Evolutionary conservation across 345 rosid genomes (phyloP).

Genomic region (Pseudoturritis turrita): DNA sequence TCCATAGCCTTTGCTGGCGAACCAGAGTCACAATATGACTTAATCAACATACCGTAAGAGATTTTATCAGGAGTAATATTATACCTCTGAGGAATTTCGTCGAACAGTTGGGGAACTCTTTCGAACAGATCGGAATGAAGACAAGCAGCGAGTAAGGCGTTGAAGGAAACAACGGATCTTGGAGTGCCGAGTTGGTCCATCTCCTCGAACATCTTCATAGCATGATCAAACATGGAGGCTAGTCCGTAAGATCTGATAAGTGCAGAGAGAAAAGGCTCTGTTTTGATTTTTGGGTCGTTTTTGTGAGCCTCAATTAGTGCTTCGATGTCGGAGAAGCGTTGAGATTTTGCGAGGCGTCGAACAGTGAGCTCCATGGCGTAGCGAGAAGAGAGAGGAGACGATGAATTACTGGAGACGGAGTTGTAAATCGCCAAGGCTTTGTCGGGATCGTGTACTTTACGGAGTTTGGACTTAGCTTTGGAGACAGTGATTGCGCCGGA

Average conservation of each 20-base stretch:
- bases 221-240: constrained; percentile 66
- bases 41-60: constrained; percentile 66
- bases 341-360: constrained; percentile 68
- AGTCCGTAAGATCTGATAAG: constrained; percentile 73
- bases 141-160: constrained; percentile 54
- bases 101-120: constrained; percentile 53
- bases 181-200: constrained; percentile 62
- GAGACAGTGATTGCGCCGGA: constrained; percentile 48
- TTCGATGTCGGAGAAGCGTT: constrained; percentile 62
- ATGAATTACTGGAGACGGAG: constrained; percentile 39
- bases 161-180: constrained; percentile 56
- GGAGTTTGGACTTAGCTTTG: constrained; percentile 62
- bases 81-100: constrained; percentile 46
- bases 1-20: constrained; percentile 49
- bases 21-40: constrained; percentile 65
- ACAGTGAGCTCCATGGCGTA: constrained; percentile 68
- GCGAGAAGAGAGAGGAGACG: constrained; percentile 57
- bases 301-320: constrained; percentile 64
- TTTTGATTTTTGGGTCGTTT: constrained; percentile 43
- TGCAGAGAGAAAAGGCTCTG: constrained; percentile 57
- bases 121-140: constrained; percentile 37
- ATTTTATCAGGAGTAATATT: constrained; percentile 47
- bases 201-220: constrained; percentile 45
- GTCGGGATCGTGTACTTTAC: constrained; percentile 61
- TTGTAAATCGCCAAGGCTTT: constrained; percentile 66